A percentile compares a stretch with the other conserved stretches of the same genome.
Evolutionary conservation across 2,329 filamentous ascomycete genomes (phyloP).

Genomic region (Xylariaceae sp.): DNA sequence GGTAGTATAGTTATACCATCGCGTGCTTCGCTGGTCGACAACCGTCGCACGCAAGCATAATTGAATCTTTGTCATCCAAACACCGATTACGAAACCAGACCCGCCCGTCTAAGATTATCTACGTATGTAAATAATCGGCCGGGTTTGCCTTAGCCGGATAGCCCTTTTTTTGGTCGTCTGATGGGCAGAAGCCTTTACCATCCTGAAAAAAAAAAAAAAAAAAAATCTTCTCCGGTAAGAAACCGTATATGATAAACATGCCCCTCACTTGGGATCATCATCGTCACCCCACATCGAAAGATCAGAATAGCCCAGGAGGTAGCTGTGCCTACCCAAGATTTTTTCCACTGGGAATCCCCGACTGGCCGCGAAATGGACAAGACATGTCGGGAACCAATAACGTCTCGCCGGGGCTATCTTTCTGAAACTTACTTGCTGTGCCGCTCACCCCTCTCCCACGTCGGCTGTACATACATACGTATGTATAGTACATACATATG

Average conservation of each 20-base stretch:
- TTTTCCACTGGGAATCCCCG: constrained; percentile 1
- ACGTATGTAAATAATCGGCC: neutral
- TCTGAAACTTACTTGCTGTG: constrained; percentile 23
- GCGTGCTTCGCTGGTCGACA: neutral
- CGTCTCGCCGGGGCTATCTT: constrained; percentile 3
- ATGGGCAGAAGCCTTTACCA: neutral
- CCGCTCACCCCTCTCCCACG: constrained; percentile 20
- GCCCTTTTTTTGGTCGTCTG: neutral
- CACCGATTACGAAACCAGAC: neutral
- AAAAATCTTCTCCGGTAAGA: constrained; percentile 17
- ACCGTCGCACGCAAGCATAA: neutral
- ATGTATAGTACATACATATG: too few species aligned
- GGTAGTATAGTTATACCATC: neutral
- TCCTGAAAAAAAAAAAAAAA: constrained; percentile 12
- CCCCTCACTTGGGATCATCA: constrained; percentile 9
- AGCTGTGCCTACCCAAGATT: neutral
- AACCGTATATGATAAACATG: constrained; percentile 15
- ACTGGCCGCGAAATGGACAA: constrained; percentile 5
- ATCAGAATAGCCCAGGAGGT: constrained; percentile 4
- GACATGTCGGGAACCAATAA: constrained; percentile 17
- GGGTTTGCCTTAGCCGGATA: neutral
- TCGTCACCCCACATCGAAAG: constrained; percentile 15
- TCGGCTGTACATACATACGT: constrained; percentile 4
- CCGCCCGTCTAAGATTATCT: too few species aligned
- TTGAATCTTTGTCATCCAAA: neutral